phyloP scores from a whole-genome alignment of 208 protist genomes.

The Herpetomonas samuelpessoai region DNA sequence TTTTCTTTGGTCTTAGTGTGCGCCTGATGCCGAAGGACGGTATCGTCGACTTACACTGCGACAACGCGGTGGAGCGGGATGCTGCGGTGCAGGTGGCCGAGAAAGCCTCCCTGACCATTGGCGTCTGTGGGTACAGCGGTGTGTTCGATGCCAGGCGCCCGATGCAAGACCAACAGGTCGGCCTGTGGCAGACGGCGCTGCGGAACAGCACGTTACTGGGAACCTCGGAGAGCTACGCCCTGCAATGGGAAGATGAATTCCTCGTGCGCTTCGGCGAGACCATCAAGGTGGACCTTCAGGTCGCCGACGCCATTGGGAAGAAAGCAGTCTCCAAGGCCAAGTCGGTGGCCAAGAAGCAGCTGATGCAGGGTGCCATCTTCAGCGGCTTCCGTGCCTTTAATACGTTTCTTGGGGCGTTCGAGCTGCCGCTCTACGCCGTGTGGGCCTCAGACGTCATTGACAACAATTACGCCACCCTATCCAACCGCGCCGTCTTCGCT shows the following conservation, averaged over 20 bases:
- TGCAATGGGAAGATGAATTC: conserved; percentile 82
- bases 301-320: conserved; percentile 41
- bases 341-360: conserved; percentile 35
- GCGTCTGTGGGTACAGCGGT: conserved; percentile 68
- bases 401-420: conserved; percentile 57
- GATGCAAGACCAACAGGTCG: conserved; percentile 75
- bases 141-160: conserved; percentile 72
- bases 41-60: conserved; percentile 41
- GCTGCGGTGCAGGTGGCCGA: conserved; percentile 7
- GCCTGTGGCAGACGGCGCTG: conserved; percentile 65
- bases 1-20: conserved; percentile 41
- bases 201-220: conserved; percentile 29
- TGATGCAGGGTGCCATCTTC: conserved; percentile 63
- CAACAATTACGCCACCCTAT: conserved; percentile 75
- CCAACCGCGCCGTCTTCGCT: conserved; percentile 65
- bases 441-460: conserved; percentile 81
- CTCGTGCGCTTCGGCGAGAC: conserved; percentile 64
- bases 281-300: conserved; percentile 43
- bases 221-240: conserved; percentile 52
- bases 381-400: conserved; percentile 61
- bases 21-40: conserved; percentile 21
- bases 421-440: conserved; percentile 74
- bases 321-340: conserved; percentile 34
- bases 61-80: conserved; percentile 46
- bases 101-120: conserved; percentile 54